A percentile compares a stretch with the other conserved stretches of the same genome.
phyloP scores from a whole-genome alignment of 768 basidiomycete genomes.

The Agaricus subrufescens region DNA sequence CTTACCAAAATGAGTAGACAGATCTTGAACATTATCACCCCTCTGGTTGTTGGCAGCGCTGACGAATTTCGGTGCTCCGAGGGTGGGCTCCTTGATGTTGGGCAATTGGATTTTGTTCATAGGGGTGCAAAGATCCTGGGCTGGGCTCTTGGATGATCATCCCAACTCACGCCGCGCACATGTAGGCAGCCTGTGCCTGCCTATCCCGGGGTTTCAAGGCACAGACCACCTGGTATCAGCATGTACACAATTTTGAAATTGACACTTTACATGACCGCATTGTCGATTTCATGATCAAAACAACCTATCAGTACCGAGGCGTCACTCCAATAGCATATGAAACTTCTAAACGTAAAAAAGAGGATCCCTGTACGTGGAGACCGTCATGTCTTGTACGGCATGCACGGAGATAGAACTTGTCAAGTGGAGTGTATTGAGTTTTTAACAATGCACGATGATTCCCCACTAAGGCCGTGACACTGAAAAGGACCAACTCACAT shows the following conservation, averaged over 20 bases:
- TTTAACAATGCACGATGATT: not conserved
- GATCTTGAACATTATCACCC: too few relatives aligned
- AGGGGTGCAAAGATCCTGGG: too few relatives aligned
- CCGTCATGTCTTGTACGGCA: conserved; percentile 63
- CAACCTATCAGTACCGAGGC: conserved; percentile 72
- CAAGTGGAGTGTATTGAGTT: conserved; percentile 57
- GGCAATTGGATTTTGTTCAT: too few relatives aligned
- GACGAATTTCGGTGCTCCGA: too few relatives aligned
- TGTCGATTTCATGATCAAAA: conserved; percentile 41
- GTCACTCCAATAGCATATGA: conserved; percentile 69
- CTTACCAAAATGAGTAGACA: not conserved
- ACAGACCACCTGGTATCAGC: conserved; percentile 57
- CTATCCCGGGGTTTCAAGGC: conserved; percentile 48
- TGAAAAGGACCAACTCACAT: conserved; percentile 21
- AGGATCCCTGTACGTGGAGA: conserved; percentile 66
- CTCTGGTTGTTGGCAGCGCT: not conserved
- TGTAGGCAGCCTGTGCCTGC: conserved; percentile 72
- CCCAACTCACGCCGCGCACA: too few relatives aligned
- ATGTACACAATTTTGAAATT: conserved; percentile 40
- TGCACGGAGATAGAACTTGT: conserved; percentile 85
- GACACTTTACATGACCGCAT: conserved; percentile 9
- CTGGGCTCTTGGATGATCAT: too few relatives aligned
- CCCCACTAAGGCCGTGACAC: too few relatives aligned
- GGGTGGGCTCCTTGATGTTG: too few relatives aligned
- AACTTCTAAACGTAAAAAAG: conserved; percentile 55